Conservation (phyloP, 2,329 filamentous ascomycete genomes). For the Claviceps quebecensis region DNA sequence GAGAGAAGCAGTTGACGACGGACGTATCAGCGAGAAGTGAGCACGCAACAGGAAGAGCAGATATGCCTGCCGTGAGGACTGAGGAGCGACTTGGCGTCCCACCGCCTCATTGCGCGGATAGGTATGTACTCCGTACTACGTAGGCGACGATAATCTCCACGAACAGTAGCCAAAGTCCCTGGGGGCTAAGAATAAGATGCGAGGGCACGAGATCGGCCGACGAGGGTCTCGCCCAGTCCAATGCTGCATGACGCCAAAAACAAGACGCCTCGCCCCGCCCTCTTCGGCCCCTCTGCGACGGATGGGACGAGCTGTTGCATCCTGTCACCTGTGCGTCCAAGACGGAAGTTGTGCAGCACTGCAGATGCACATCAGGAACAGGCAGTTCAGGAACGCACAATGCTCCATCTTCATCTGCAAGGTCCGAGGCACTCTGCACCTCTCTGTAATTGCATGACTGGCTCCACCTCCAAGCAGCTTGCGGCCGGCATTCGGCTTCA, state of each 20-base stretch:
- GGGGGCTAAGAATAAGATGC: not conserved
- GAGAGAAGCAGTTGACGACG: too few relatives aligned
- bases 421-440: not conserved
- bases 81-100: too few relatives aligned
- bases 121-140: too few relatives aligned
- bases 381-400: not conserved
- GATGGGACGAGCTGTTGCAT: not conserved
- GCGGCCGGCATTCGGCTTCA: not conserved
- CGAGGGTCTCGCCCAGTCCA: not conserved
- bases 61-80: too few relatives aligned
- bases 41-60: too few relatives aligned
- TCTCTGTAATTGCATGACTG: not conserved
- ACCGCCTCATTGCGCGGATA: not conserved
- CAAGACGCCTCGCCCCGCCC: not conserved
- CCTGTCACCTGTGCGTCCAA: not conserved
- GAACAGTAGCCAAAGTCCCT: not conserved
- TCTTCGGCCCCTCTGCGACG: not conserved
- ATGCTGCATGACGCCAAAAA: not conserved
- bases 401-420: not conserved
- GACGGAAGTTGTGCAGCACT: not conserved
- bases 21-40: too few relatives aligned
- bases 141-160: not conserved
- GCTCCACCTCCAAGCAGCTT: not conserved
- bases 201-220: not conserved
- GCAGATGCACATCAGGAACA: too few relatives aligned